Conservation (phyloP, 805 yeast species). For the Starmera caribaea region DNA sequence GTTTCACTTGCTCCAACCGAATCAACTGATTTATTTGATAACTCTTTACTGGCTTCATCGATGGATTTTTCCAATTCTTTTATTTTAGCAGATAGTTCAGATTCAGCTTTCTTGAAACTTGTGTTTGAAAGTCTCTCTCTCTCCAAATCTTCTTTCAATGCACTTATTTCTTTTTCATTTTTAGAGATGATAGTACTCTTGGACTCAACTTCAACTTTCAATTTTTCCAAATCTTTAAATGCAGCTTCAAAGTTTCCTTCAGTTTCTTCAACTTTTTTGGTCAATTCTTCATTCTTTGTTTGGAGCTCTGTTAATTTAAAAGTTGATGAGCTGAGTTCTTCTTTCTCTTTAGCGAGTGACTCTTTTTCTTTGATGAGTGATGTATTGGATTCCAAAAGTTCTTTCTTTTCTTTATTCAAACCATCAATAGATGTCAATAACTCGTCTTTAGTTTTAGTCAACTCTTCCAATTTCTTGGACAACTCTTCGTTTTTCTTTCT, state of each 20-base stretch:
- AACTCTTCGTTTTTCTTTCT: neutral
- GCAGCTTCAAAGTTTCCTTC: slow-evolving; percentile 1
- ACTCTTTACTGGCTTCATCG: slow-evolving; percentile 3
- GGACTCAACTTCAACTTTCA: neutral
- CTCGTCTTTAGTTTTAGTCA: neutral
- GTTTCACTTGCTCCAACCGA: neutral
- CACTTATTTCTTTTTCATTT: neutral
- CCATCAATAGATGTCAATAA: slow-evolving; percentile 5
- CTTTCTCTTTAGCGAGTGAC: slow-evolving; percentile 1
- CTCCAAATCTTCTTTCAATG: neutral
- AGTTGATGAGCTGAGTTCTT: neutral
- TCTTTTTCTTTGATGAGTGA: slow-evolving; percentile 2
- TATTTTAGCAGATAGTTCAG: slow-evolving; percentile 7
- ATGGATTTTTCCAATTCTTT: slow-evolving; percentile 10
- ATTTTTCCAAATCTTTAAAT: slow-evolving; percentile 2
- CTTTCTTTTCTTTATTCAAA: slow-evolving; percentile 2
- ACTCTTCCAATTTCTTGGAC: neutral
- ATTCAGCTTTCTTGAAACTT: slow-evolving; percentile 1
- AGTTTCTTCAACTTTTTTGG: slow-evolving; percentile 1
- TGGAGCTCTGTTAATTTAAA: neutral
- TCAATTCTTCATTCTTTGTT: slow-evolving; percentile 1
- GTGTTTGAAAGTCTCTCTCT: no score
- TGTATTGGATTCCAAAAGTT: neutral
- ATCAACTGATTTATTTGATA: slow-evolving; percentile 1
- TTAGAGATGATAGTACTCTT: no score